phyloP scores from a whole-genome alignment of 2,329 filamentous ascomycete species.

The Aspergillus intermedius region DNA sequence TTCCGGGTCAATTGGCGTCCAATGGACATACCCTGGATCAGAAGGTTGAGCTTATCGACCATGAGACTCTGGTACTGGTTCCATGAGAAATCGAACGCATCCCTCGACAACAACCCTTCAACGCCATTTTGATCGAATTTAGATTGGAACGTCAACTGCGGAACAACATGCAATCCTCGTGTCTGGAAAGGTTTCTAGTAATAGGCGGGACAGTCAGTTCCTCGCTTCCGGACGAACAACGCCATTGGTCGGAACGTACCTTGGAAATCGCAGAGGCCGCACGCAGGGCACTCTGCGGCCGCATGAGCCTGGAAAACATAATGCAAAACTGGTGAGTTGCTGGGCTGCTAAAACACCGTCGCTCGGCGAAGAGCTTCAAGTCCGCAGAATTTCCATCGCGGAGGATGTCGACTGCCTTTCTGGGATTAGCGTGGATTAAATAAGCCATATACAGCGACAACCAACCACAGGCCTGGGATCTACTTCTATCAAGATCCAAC shows the following conservation, averaged over 20 bases:
- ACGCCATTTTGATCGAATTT: conserved; percentile 50
- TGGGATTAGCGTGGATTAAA: conserved; percentile 23
- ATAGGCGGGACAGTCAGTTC: conserved; percentile 14
- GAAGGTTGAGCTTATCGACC: conserved; percentile 66
- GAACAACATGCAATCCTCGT: conserved; percentile 40
- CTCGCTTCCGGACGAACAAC: conserved; percentile 3
- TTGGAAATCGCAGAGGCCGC: conserved; percentile 29
- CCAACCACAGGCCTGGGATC: conserved; percentile 19
- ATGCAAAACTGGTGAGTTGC: conserved; percentile 14
- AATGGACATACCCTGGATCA: conserved; percentile 57
- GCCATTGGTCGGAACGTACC: conserved; percentile 22
- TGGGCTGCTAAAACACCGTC: conserved; percentile 5
- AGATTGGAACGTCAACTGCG: conserved; percentile 43
- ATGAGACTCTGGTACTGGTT: conserved; percentile 71
- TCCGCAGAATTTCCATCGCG: conserved; percentile 32
- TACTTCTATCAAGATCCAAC: conserved; percentile 10
- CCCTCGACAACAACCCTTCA: conserved; percentile 62
- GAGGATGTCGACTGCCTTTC: conserved; percentile 14
- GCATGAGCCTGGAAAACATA: conserved; percentile 38
- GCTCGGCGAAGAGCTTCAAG: conserved; percentile 8
- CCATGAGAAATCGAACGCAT: conserved; percentile 72
- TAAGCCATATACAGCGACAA: conserved; percentile 11
- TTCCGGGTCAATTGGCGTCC: neutral
- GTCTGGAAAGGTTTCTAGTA: conserved; percentile 30
- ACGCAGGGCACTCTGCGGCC: conserved; percentile 41